Base-by-base conservation (phyloP, 805 yeast species). In the Isabelozyma pseudorhagii region DNA sequence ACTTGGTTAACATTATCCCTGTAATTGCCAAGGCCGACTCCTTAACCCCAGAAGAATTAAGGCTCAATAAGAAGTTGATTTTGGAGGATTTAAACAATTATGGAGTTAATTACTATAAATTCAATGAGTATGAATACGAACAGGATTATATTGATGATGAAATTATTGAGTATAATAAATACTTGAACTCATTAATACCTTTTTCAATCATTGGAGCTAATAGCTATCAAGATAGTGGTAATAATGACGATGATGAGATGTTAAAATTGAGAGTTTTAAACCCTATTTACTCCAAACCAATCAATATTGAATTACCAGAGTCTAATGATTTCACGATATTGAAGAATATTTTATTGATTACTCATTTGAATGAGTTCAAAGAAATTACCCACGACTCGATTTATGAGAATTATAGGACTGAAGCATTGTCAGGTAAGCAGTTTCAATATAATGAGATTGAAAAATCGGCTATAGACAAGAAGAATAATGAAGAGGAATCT, bases 351-450 rank as follows among this genome's bases (percentile, higher is more conserved):
- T 72, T 91, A 51, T 79, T 91, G 61, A 86, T 88, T 60, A 84
- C 94, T 14, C 97, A 90, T 69, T 78, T 91, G 68, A 85, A 85
- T 64, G 97, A 91, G 63, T 82, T 91, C 68, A 89, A 89, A 70
- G 97, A 91, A 60, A 78, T 81, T 61, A 91, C 97, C 7, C 96
- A 88, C 65, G 96, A 90, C 64, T 79, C 84, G 40, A 73, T 91
- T 54, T 91, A 91, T 67, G 97, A 91, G 68, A 85, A 84, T 63
- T 91, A 91, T 70, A 85, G 97, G 78, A 88, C 97, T 8, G 90
- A 84, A 61, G 91, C 92, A 14, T 78, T 88, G 54, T 83, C 89
- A 28, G 85, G 87, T 29, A 85, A 82, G 52, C 73, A 66, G 61
- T 72, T 75, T 64, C 72, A 72, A 50, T 74, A 75, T 54, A 62